Conservation (phyloP, 164 flowering plant genomes). For the Dillenia suffruticosa region DNA sequence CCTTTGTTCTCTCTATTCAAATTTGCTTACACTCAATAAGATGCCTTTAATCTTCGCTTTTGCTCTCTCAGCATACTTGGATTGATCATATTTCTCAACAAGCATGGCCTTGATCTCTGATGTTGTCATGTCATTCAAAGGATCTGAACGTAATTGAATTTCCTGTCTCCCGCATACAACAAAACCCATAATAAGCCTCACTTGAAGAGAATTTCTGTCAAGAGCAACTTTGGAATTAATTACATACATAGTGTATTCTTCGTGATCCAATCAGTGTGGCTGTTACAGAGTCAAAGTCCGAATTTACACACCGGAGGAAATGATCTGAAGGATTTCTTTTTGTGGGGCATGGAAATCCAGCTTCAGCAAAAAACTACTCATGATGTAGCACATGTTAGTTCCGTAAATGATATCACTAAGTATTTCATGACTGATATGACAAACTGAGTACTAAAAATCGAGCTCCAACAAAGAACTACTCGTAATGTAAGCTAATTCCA, state of each 20-base stretch:
- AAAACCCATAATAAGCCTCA: background rate
- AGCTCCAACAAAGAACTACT: too few relatives aligned
- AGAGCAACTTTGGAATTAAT: background rate
- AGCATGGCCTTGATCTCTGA: constrained; percentile 15
- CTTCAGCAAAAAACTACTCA: constrained; percentile 26
- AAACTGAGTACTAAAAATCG: too few relatives aligned
- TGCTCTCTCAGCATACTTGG: constrained; percentile 7
- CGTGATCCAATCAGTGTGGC: constrained; percentile 12
- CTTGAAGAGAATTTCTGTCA: background rate
- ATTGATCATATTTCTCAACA: constrained; percentile 14
- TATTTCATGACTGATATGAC: too few relatives aligned
- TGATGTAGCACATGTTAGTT: background rate
- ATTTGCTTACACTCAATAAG: constrained; percentile 1
- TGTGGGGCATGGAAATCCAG: constrained; percentile 30
- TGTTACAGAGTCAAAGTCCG: constrained; percentile 19
- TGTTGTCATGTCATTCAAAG: constrained; percentile 8
- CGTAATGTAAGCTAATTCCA: too few relatives aligned
- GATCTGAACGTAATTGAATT: constrained; percentile 4
- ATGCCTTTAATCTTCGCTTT: constrained; percentile 12
- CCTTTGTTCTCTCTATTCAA: constrained; percentile 5
- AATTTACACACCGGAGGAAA: constrained; percentile 25
- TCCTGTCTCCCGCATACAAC: background rate
- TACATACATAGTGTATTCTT: constrained; percentile 4
- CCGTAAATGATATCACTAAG: too few relatives aligned
- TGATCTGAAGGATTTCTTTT: constrained; percentile 32